Evolutionary conservation across 495 filamentous ascomycete genomes (phyloP).

Genomic region (Hypoxylon perforatum): DNA sequence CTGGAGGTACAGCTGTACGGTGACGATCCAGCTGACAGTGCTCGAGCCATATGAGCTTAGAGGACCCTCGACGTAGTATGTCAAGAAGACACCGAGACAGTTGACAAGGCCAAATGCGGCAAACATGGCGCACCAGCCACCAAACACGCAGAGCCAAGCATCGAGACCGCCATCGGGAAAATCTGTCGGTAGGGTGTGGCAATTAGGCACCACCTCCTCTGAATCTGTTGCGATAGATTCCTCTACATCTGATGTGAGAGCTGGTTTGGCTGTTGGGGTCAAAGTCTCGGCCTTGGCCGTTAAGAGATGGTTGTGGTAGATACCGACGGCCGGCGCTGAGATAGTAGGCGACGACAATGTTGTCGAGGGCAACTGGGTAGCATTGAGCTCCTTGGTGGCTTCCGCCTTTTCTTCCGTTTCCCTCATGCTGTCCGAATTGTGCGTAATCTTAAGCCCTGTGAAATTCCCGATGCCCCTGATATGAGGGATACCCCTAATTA

Average conservation of each 20-base stretch:
- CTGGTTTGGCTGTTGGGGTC: neutral
- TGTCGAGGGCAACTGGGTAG: neutral
- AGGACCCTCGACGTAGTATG: slow-evolving; percentile 40
- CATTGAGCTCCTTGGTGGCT: neutral
- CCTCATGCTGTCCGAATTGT: neutral
- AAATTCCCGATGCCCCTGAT: neutral
- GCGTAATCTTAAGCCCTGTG: neutral
- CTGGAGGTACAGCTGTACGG: slow-evolving; percentile 46
- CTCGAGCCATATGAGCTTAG: slow-evolving; percentile 43
- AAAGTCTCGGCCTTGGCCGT: neutral
- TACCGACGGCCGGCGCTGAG: neutral
- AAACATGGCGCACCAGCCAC: slow-evolving; percentile 70
- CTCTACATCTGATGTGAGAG: neutral
- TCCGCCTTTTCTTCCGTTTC: neutral
- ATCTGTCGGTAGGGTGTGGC: slow-evolving; percentile 35
- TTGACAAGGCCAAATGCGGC: slow-evolving; percentile 64
- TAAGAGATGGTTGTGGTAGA: neutral
- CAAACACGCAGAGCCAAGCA: slow-evolving; percentile 71
- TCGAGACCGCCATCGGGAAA: slow-evolving; percentile 71
- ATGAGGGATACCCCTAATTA: neutral
- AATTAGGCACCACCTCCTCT: neutral
- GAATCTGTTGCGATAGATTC: neutral
- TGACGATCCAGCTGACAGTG: slow-evolving; percentile 52
- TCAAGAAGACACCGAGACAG: slow-evolving; percentile 42
- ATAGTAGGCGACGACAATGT: neutral